Conservation (phyloP, 2,329 filamentous ascomycete genomes). For the Talaromyces sp. region DNA sequence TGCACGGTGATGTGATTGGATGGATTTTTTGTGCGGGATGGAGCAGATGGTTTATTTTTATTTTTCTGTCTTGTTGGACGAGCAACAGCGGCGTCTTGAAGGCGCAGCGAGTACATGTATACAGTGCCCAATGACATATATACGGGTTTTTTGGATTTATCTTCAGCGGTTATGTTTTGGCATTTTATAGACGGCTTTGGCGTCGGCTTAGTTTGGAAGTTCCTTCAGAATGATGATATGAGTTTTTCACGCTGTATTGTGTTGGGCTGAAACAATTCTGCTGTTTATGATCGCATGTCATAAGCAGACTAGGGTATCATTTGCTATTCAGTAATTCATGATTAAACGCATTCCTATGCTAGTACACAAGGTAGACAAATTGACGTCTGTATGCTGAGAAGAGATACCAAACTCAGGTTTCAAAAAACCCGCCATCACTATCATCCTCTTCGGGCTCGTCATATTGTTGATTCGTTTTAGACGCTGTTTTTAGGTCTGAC, state of each 20-base stretch:
- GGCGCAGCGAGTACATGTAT: neutral
- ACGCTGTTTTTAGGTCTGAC: neutral
- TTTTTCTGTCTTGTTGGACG: neutral
- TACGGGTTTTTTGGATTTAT: neutral
- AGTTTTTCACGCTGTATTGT: neutral
- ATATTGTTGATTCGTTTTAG: conserved; percentile 8
- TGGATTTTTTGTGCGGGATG: neutral
- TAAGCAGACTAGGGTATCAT: neutral
- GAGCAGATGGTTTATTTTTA: neutral
- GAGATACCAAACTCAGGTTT: conserved; percentile 15
- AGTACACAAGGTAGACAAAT: neutral
- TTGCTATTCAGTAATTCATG: neutral
- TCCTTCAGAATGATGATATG: neutral
- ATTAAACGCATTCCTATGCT: neutral
- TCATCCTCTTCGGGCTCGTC: conserved; percentile 19
- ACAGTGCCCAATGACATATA: neutral
- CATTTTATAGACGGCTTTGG: conserved; percentile 4
- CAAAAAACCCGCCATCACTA: conserved; percentile 39
- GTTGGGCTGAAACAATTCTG: neutral
- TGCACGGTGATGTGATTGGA: conserved; percentile 59
- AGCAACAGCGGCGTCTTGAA: neutral
- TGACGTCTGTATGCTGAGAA: neutral
- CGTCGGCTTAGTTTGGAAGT: neutral
- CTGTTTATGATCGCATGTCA: neutral
- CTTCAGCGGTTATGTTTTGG: neutral